Evolutionary conservation across 257 asterid species (phyloP).

Genomic region (Perilla frutescens): DNA sequence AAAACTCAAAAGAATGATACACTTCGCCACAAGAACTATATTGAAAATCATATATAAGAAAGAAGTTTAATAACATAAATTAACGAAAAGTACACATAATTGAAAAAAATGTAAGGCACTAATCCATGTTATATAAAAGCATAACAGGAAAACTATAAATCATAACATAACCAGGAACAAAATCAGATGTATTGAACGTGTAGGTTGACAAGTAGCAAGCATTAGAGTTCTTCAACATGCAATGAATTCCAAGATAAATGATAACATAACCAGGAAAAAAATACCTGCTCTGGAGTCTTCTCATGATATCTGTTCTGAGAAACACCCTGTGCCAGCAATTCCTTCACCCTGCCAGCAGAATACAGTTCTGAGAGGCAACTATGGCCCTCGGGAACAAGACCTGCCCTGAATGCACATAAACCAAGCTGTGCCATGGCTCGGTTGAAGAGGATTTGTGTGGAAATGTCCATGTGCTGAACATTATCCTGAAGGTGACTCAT

Average conservation of each 20-base stretch:
- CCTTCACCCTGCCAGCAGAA: slow-evolving; percentile 95
- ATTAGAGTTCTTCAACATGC: background rate
- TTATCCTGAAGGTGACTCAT: slow-evolving; percentile 99
- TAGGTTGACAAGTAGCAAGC: background rate
- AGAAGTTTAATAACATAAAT: background rate
- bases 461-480: slow-evolving; percentile 94
- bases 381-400: slow-evolving; percentile 78
- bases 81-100: background rate
- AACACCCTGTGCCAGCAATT: slow-evolving; percentile 94
- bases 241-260: background rate
- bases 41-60: background rate
- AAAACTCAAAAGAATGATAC: background rate
- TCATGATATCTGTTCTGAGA: slow-evolving; percentile 93
- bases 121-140: background rate
- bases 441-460: slow-evolving; percentile 89
- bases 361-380: slow-evolving; percentile 89
- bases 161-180: background rate
- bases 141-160: no score
- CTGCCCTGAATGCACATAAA: slow-evolving; percentile 83
- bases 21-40: background rate
- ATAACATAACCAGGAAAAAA: background rate
- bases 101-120: background rate
- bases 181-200: background rate
- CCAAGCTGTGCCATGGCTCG: slow-evolving; percentile 99
- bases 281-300: slow-evolving; percentile 97